Base-by-base conservation (phyloP, 2,329 filamentous ascomycete genomes). In the Paracoccidioides brasiliensis region DNA sequence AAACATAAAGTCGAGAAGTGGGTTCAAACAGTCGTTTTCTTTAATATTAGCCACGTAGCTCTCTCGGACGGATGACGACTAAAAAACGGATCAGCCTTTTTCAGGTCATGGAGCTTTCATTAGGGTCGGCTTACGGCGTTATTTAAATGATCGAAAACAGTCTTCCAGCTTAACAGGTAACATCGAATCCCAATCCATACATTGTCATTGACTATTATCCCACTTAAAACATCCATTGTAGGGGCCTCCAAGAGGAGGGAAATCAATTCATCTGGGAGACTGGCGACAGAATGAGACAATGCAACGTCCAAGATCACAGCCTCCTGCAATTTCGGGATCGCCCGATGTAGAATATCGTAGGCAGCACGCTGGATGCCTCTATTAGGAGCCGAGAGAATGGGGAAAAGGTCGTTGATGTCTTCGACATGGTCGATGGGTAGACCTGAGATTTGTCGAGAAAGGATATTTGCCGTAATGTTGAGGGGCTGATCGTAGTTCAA, bases 91-190 rank as follows among this genome's bases (percentile, higher is more conserved):
- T 52, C 12, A 41, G 37, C 6, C 9, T 33, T 33, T 15, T 14
- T 41, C 10, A n/a, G 22, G 15, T 45, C 45, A 46, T 30, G 8
- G 8, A 3, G 7, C 28, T n/a, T 14, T 15, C 40, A 42, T 7
- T 33, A 5, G 15, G 14, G 15, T 9, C 40, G 22, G 59, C 71
- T 64, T 73, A 79, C 77, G 10, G 90, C 83, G 22, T 83, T 81
- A 15, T 77, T 75, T 66, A 91, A 94, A 46, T 91, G 85, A 62
- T 95, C 89, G 66, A 95, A 97, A 0, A 96, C 78, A 1, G 97
- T 76, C 60, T 88, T 81, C 93, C 93, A 98, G 9, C 88, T 86
- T 33, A 95, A 76, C 2, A 98, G 77, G 64, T 96, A 98, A 8
- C 84, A 82, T 53, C 89, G 82, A 50, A 95, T 76, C 0, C 80